Conservation (phyloP, 768 basidiomycete genomes). For the Leccinellum albellum region DNA sequence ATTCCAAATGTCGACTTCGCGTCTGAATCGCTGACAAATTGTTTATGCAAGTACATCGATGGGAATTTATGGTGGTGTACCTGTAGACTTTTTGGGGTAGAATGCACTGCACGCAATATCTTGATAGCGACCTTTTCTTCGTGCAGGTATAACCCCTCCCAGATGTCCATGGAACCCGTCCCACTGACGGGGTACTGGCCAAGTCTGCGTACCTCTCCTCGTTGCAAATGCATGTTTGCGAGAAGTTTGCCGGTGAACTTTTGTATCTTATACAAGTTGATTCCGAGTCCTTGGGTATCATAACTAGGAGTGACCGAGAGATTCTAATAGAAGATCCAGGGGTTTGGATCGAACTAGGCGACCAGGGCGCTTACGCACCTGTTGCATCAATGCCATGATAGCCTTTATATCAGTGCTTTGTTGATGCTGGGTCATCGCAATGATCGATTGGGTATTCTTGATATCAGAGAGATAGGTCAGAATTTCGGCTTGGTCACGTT, state of each 20-base stretch:
- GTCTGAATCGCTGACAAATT: constrained; percentile 41
- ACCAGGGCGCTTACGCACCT: constrained; percentile 26
- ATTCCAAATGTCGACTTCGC: constrained; percentile 55
- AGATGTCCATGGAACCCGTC: constrained; percentile 51
- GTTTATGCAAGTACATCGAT: constrained; percentile 2
- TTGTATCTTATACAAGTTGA: constrained; percentile 51
- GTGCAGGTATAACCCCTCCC: constrained; percentile 52
- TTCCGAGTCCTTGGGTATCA: constrained; percentile 42
- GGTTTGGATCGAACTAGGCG: neutral
- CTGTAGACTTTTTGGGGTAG: constrained; percentile 41
- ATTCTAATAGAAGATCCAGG: constrained; percentile 20
- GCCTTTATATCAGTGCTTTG: constrained; percentile 34
- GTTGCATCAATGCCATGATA: constrained; percentile 51
- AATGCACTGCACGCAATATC: constrained; percentile 48
- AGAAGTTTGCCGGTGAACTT: constrained; percentile 43
- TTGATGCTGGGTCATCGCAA: constrained; percentile 31
- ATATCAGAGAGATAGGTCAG: constrained; percentile 43
- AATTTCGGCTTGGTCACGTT: constrained; percentile 43
- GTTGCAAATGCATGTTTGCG: constrained; percentile 46
- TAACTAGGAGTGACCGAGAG: constrained; percentile 12
- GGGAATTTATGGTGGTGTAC: constrained; percentile 27
- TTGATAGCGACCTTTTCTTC: constrained; percentile 57
- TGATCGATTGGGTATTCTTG: constrained; percentile 37
- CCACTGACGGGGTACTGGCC: constrained; percentile 50
- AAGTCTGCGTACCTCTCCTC: constrained; percentile 50